These are phyloP conservation scores for Psidium friedrichsthalianum DNA, from an alignment of 345 rosid species.

Conservation along the genomic window DNA sequence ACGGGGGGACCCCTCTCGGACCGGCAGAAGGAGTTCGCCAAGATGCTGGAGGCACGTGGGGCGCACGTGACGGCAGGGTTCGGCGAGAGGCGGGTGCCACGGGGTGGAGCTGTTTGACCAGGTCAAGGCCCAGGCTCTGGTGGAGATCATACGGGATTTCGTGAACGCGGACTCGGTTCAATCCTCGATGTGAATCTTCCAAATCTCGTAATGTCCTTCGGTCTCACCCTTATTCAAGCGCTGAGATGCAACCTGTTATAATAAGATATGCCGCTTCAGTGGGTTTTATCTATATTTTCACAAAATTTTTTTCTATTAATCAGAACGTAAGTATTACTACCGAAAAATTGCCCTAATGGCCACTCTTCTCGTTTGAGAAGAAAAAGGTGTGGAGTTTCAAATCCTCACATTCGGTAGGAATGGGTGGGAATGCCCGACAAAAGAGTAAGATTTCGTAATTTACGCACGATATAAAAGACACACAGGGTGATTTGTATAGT, in stretches of 20 bases:
- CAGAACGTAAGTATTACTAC: no score
- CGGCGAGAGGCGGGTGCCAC: slow-evolving; percentile 48
- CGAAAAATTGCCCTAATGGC: no score
- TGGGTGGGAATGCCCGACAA: no score
- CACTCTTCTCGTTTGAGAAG: no score
- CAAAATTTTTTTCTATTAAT: not conserved
- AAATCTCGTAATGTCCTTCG: not conserved
- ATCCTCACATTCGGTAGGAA: no score
- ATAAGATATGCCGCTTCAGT: not conserved
- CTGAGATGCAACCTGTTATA: not conserved
- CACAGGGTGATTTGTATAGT: no score
- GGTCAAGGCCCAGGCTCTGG: slow-evolving; percentile 23
- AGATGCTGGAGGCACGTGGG: slow-evolving; percentile 39
- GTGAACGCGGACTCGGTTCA: slow-evolving; percentile 1
- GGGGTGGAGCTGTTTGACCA: slow-evolving; percentile 54
- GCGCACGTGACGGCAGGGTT: slow-evolving; percentile 43
- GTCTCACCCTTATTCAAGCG: not conserved
- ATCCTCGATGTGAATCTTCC: slow-evolving; percentile 4
- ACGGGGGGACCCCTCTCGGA: slow-evolving; percentile 77
- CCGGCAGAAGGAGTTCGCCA: slow-evolving; percentile 48
- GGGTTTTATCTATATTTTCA: not conserved
- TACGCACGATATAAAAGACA: no score
- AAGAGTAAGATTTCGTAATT: no score
- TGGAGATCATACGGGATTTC: slow-evolving; percentile 21
- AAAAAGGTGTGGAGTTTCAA: no score